Percentiles rank a stretch among this genome's conserved stretches.
These are phyloP conservation scores for Talaromyces sp. DNA, from an alignment of 2,329 filamentous ascomycete genomes.

Conservation along the genomic window DNA sequence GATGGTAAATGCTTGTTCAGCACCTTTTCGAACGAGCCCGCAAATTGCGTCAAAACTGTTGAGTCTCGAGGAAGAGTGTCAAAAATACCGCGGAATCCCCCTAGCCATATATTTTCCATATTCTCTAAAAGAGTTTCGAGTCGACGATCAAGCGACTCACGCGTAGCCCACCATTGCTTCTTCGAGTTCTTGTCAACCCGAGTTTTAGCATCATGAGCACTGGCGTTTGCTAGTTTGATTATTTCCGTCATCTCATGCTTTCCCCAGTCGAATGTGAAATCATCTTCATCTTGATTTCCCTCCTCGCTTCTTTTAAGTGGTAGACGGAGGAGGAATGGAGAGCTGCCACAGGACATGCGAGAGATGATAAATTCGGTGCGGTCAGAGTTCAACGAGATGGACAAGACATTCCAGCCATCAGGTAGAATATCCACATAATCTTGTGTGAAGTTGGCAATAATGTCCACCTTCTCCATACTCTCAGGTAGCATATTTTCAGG, in stretches of 20 bases:
- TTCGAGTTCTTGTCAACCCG: constrained; percentile 72
- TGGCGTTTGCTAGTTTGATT: constrained; percentile 75
- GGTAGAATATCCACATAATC: constrained; percentile 86
- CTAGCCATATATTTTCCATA: constrained; percentile 90
- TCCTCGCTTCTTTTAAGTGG: constrained; percentile 74
- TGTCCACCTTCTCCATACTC: constrained; percentile 27
- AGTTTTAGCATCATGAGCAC: constrained; percentile 70
- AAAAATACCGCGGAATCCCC: constrained; percentile 93
- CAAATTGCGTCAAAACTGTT: constrained; percentile 69
- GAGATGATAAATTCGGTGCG: constrained; percentile 82
- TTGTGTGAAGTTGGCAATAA: constrained; percentile 66
- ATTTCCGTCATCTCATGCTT: constrained; percentile 78
- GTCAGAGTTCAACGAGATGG: constrained; percentile 77
- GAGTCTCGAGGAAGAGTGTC: constrained; percentile 65
- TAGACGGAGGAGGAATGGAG: constrained; percentile 81
- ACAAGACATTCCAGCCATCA: constrained; percentile 76
- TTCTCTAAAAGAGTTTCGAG: constrained; percentile 76
- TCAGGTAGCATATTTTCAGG: constrained; percentile 35
- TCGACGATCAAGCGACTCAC: constrained; percentile 73
- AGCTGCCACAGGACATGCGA: constrained; percentile 71
- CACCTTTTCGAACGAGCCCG: constrained; percentile 71
- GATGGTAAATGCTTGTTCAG: constrained; percentile 85
- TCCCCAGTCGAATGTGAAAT: constrained; percentile 80
- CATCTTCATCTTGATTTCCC: constrained; percentile 74
- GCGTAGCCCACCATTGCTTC: constrained; percentile 83